These are phyloP conservation scores for Inonotus obliquus DNA, from an alignment of 1,284 basidiomycete genomes.

Conservation along the genomic window DNA sequence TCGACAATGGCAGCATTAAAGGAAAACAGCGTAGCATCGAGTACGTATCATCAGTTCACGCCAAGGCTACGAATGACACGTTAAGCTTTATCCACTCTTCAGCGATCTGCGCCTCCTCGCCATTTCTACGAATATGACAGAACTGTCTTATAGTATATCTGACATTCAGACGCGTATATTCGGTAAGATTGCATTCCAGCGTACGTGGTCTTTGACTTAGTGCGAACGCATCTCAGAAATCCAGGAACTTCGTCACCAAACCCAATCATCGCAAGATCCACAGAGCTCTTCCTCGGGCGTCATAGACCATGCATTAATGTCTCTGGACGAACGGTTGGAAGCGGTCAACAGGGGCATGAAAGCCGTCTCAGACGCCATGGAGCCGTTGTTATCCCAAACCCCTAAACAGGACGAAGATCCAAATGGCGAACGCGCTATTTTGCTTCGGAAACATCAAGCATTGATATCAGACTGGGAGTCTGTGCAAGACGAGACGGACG, in stretches of 20 bases:
- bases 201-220: conserved; percentile 9
- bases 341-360: conserved; percentile 65
- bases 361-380: conserved; percentile 56
- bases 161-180: conserved; percentile 86
- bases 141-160: conserved; percentile 75
- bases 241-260: conserved; percentile 78
- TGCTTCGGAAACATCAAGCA: conserved; percentile 67
- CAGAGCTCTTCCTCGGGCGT: conserved; percentile 50
- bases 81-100: conserved; percentile 16
- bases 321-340: conserved; percentile 77
- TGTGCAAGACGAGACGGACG: conserved; percentile 76
- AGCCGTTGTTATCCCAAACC: conserved; percentile 49
- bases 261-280: conserved; percentile 57
- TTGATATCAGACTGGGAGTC: conserved; percentile 74
- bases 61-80: neutral
- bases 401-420: conserved; percentile 47
- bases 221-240: conserved; percentile 49
- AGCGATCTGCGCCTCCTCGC: conserved; percentile 71
- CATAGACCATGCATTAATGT: conserved; percentile 78
- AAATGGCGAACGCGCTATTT: conserved; percentile 29
- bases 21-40: conserved; percentile 54
- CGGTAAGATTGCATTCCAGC: conserved; percentile 41
- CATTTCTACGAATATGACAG: conserved; percentile 77
- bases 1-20: conserved; percentile 33
- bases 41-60: conserved; percentile 25